phyloP scores from a whole-genome alignment of 2,329 filamentous ascomycete species.

The Neofusicoccum umdonicola region DNA sequence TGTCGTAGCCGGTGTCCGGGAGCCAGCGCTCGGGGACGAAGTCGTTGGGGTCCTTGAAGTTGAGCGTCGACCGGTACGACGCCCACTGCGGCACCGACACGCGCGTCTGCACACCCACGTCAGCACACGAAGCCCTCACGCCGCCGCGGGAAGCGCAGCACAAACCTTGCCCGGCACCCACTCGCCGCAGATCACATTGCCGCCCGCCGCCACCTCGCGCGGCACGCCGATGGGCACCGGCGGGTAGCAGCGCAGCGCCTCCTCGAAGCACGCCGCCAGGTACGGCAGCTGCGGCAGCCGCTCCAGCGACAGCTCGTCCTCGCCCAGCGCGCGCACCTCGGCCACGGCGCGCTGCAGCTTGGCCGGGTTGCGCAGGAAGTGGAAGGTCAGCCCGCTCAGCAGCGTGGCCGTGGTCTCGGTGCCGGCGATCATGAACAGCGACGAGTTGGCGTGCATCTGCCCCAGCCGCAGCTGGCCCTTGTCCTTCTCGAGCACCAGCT shows the following conservation, averaged over 20 bases:
- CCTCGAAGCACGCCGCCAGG: conserved; percentile 41
- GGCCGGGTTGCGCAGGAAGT: conserved; percentile 28
- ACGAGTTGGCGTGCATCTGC: conserved; percentile 41
- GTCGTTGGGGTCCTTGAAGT: conserved; percentile 35
- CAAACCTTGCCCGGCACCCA: conserved; percentile 33
- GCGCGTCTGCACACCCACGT: conserved; percentile 21
- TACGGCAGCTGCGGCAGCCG: conserved; percentile 34
- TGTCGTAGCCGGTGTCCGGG: conserved; percentile 23
- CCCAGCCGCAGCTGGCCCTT: conserved; percentile 23
- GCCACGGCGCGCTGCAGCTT: conserved; percentile 28
- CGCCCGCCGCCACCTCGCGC: conserved; percentile 32
- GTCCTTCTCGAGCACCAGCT: conserved; percentile 31
- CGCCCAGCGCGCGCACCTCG: conserved; percentile 27
- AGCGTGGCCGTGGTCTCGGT: conserved; percentile 47
- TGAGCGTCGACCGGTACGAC: conserved; percentile 19
- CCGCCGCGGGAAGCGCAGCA: neutral
- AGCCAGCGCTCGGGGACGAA: conserved; percentile 46
- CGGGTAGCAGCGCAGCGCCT: conserved; percentile 43
- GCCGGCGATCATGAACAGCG: conserved; percentile 43
- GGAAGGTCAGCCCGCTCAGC: conserved; percentile 38
- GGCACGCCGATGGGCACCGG: conserved; percentile 37
- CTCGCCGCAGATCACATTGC: conserved; percentile 37
- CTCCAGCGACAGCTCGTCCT: conserved; percentile 36
- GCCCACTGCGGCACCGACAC: conserved; percentile 12
- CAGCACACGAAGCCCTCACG: neutral